Base-by-base conservation (phyloP, 2,329 filamentous ascomycete genomes). In the Decorospora gaudefroyi region DNA sequence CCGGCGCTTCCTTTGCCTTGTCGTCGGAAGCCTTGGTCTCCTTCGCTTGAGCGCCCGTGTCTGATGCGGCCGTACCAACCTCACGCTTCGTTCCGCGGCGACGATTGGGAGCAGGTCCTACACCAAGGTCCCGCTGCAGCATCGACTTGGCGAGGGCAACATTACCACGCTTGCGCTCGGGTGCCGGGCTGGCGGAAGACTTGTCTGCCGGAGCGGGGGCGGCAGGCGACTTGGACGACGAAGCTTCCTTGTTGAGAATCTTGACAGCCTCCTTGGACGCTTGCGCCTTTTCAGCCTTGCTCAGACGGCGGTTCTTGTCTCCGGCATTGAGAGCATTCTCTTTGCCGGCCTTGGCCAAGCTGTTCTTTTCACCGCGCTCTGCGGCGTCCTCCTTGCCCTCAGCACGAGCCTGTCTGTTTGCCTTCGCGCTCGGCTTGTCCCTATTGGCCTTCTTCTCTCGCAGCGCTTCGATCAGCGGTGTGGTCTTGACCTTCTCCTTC, bases 371-470 rank as follows among this genome's bases (percentile, higher is more conserved):
- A 40, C 64, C 68, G 60, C 84, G 84, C 16, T 72, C 66, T 32
- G 65, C 66, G 59, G 83, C 83, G 12, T 75, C 73, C 30, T 87
- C 87, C 70, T 87, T 90, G 39, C 72, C 69, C 45, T 86, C 82
- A 47, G 79, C 78, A 15, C 78, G 74, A 28, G 71, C 71, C 45
- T 84, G 77, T 61, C 86, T 86, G 18, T 76, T 74, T 30, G 72
- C 74, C 27, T 80, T 77, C 22, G 74, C 73, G 18, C 76, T 76
- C 21, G 76, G 74, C 58, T 78, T 79, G 21, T 78, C 78, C 62
- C 82, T 83, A 66, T 83, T 89, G 10, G 89, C 89, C 73, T 95
- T 96, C 74, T 95, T 96, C 69, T 96, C 91, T 55, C 87, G 87
- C 23, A 96, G 78, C 55, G 85, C 95, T 64, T 96, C 90, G 40